A percentile compares a stretch with the other conserved stretches of the same genome.
phyloP scores from a whole-genome alignment of 73 alveolate species.

The Paramecium sonneborni region DNA sequence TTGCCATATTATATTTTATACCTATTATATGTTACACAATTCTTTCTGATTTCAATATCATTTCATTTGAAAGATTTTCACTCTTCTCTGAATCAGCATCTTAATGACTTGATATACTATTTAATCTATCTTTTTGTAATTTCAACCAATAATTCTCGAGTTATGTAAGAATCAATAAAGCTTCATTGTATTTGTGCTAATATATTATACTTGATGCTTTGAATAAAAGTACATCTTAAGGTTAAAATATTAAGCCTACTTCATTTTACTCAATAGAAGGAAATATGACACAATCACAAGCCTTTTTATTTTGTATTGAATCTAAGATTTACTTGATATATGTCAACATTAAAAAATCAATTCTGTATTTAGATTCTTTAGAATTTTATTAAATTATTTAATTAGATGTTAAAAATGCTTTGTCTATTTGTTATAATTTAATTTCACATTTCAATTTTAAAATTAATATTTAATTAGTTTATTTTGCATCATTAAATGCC shows the following conservation, averaged over 20 bases:
- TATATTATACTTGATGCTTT: neutral
- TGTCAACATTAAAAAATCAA: neutral
- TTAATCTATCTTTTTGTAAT: neutral
- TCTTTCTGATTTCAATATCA: slow-evolving; percentile 24
- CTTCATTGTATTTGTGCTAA: neutral
- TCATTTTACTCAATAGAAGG: neutral
- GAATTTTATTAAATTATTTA: neutral
- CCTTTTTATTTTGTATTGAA: neutral
- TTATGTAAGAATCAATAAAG: neutral
- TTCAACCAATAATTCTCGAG: neutral
- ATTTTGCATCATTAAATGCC: neutral
- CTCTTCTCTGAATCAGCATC: slow-evolving; percentile 39
- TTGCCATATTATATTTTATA: neutral
- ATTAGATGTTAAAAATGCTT: neutral
- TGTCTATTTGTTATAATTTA: neutral
- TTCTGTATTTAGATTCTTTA: neutral
- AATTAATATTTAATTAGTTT: neutral
- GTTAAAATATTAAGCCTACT: neutral
- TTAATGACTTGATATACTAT: neutral
- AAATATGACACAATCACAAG: neutral
- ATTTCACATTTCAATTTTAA: slow-evolving; percentile 35
- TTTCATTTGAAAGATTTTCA: slow-evolving; percentile 31
- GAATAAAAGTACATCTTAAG: neutral
- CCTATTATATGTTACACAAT: slow-evolving; percentile 14
- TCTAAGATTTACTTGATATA: neutral